Evolutionary conservation across 2,329 filamentous ascomycete genomes (phyloP).

Genomic region (Emergomyces pasteurianus): DNA sequence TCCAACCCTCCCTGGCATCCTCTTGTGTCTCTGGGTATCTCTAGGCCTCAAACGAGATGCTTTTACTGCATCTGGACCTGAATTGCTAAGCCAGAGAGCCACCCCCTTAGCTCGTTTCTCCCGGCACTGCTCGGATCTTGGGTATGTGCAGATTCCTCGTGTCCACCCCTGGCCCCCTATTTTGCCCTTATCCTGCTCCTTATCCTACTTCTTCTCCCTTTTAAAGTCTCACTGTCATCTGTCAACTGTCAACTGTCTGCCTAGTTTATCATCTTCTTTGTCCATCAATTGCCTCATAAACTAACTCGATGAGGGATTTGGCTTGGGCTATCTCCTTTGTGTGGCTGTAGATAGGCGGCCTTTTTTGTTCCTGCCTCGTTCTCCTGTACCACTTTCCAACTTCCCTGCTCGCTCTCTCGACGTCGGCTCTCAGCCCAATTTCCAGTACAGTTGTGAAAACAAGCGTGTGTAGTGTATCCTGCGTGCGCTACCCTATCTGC

Average conservation of each 20-base stretch:
- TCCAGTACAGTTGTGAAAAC: background rate
- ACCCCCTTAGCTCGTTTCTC: background rate
- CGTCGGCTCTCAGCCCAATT: background rate
- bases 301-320: background rate
- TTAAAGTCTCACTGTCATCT: background rate
- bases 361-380: background rate
- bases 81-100: background rate
- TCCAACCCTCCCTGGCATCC: background rate
- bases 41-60: background rate
- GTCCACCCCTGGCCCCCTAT: too few relatives aligned
- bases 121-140: background rate
- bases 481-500: background rate
- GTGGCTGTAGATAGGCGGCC: background rate
- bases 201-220: background rate
- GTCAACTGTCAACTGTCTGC: background rate
- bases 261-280: background rate
- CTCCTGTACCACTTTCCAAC: background rate
- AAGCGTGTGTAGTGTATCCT: background rate
- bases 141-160: background rate
- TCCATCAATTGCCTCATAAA: background rate
- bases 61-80: background rate
- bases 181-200: background rate
- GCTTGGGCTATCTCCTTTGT: background rate
- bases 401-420: background rate
- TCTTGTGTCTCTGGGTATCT: background rate